phyloP scores from a whole-genome alignment of 2,329 filamentous ascomycete species.

The Cadophora luteo-olivacea region DNA sequence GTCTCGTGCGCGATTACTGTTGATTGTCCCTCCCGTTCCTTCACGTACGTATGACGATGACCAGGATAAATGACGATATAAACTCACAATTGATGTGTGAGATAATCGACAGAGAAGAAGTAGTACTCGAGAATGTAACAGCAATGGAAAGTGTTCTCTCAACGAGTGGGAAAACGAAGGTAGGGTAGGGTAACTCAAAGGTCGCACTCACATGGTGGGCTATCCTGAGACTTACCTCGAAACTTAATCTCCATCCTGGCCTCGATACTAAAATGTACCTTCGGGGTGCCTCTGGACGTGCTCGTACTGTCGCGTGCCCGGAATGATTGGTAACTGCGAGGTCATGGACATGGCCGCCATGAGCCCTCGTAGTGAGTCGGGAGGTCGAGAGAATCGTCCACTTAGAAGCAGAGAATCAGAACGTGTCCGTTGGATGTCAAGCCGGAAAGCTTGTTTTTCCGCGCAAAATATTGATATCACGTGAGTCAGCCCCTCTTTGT shows the following conservation, averaged over 20 bases:
- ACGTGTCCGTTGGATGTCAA: background rate
- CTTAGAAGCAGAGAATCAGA: constrained; percentile 13
- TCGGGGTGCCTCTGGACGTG: constrained; percentile 16
- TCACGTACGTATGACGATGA: constrained; percentile 25
- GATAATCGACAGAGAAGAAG: background rate
- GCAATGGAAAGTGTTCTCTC: background rate
- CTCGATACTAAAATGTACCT: background rate
- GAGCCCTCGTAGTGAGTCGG: background rate
- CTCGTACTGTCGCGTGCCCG: constrained; percentile 29
- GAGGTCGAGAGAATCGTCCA: constrained; percentile 13
- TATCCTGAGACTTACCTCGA: constrained; percentile 18
- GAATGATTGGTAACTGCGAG: constrained; percentile 22
- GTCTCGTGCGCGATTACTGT: constrained; percentile 29
- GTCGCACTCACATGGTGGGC: constrained; percentile 2
- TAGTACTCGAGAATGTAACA: background rate
- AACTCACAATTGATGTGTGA: constrained; percentile 13
- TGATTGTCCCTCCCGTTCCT: constrained; percentile 4
- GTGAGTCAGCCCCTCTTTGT: background rate
- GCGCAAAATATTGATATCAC: background rate
- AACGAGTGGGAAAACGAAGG: background rate
- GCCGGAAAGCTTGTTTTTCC: background rate
- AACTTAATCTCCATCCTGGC: constrained; percentile 9
- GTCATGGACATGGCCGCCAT: background rate
- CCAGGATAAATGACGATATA: constrained; percentile 20
- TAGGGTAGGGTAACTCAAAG: background rate